Evolutionary conservation across 2,329 filamentous ascomycete genomes (phyloP).

Genomic region (Colletotrichum camelliae): DNA sequence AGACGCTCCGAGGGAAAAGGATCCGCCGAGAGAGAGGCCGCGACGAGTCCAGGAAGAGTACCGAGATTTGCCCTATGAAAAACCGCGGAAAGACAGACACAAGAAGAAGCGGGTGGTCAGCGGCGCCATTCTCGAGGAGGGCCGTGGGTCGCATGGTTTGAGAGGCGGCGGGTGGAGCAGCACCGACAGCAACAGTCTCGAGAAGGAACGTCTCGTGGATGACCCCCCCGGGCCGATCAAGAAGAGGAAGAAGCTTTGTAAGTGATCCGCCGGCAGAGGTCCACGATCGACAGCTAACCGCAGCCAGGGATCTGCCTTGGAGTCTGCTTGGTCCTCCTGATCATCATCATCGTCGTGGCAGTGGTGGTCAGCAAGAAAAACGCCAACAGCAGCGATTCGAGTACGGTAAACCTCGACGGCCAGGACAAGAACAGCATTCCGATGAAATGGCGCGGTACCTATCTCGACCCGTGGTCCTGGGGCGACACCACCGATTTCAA

Average conservation of each 20-base stretch:
- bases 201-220: slow-evolving; percentile 54
- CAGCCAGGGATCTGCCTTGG: slow-evolving; percentile 61
- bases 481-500: slow-evolving; percentile 91
- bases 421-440: slow-evolving; percentile 65
- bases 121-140: slow-evolving; percentile 73
- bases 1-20: neutral
- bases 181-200: slow-evolving; percentile 48
- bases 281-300: slow-evolving; percentile 26
- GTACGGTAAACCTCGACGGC: slow-evolving; percentile 48
- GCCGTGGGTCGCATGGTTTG: slow-evolving; percentile 46
- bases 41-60: slow-evolving; percentile 26
- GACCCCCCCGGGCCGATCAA: slow-evolving; percentile 48
- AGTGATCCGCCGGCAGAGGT: slow-evolving; percentile 37
- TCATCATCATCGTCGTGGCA: slow-evolving; percentile 72
- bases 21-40: neutral
- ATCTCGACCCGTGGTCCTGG: slow-evolving; percentile 91
- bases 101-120: slow-evolving; percentile 71
- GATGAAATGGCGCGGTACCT: slow-evolving; percentile 71
- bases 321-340: slow-evolving; percentile 58
- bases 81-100: slow-evolving; percentile 41
- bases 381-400: slow-evolving; percentile 29
- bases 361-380: slow-evolving; percentile 71
- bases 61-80: slow-evolving; percentile 31
- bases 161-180: slow-evolving; percentile 52
- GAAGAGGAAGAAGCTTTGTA: slow-evolving; percentile 67